These are phyloP conservation scores for Candida arabinofermentans DNA, from an alignment of 805 yeast species.

Conservation along the genomic window DNA sequence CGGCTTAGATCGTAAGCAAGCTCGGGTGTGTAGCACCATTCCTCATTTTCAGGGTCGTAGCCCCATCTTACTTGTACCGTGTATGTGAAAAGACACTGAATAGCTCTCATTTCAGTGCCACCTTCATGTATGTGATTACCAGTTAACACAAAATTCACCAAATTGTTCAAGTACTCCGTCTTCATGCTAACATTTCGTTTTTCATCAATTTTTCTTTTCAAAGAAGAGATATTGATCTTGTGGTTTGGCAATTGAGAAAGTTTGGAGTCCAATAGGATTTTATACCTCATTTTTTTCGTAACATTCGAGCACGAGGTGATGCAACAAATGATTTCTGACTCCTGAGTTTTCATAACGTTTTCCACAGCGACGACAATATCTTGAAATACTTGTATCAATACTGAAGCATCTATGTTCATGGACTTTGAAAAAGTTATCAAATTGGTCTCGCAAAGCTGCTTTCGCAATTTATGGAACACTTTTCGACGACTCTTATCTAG, in stretches of 20 bases:
- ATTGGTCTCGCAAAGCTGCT: conserved; percentile 15
- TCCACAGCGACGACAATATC: conserved; percentile 8
- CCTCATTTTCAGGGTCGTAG: conserved; percentile 2
- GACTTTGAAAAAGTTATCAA: conserved; percentile 23
- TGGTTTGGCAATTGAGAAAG: background rate
- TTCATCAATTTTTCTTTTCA: conserved; percentile 1
- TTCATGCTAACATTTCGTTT: conserved; percentile 2
- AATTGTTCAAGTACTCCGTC: conserved; percentile 1
- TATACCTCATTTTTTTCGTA: background rate
- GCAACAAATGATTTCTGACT: conserved; percentile 1
- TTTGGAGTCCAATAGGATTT: background rate
- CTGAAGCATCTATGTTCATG: conserved; percentile 15
- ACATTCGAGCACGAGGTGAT: background rate
- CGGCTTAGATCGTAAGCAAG: background rate
- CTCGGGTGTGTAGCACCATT: conserved; percentile 7
- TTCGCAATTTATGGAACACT: conserved; percentile 27
- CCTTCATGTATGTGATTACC: background rate
- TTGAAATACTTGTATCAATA: conserved; percentile 8
- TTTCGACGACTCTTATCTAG: conserved; percentile 12
- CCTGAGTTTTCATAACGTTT: conserved; percentile 1
- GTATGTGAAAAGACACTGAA: background rate
- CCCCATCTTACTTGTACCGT: conserved; percentile 2
- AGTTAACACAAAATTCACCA: conserved; percentile 4
- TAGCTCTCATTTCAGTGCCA: background rate
- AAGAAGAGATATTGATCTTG: background rate